Evolutionary conservation across 441 rosid species (phyloP).

Genomic region (Syzygium syzygioides): DNA sequence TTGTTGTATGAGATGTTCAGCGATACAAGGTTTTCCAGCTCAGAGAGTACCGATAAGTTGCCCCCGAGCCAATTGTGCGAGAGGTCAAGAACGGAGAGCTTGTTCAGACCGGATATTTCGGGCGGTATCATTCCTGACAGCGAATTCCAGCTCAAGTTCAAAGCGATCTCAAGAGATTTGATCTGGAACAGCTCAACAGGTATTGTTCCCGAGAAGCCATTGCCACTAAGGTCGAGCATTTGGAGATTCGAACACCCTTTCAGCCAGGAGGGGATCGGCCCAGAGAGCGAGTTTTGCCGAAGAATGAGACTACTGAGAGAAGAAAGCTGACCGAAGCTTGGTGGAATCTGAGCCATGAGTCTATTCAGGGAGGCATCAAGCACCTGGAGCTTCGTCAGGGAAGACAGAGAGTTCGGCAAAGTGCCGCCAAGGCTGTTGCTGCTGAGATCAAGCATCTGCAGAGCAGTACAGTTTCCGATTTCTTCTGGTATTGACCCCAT

Average conservation of each 20-base stretch:
- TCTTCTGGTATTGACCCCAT: constrained; percentile 6
- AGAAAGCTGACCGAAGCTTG: not conserved
- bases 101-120: constrained; percentile 6
- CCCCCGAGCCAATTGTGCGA: constrained; percentile 12
- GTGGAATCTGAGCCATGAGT: constrained; percentile 6
- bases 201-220: constrained; percentile 1
- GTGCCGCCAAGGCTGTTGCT: constrained; percentile 10
- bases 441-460: constrained; percentile 16
- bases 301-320: constrained; percentile 4
- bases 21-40: constrained; percentile 13
- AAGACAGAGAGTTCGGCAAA: constrained; percentile 13
- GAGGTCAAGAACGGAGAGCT: constrained; percentile 11
- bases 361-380: constrained; percentile 7
- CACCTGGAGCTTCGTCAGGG: constrained; percentile 13
- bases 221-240: constrained; percentile 15
- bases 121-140: constrained; percentile 4
- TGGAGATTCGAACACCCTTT: constrained; percentile 10
- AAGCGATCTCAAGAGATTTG: constrained; percentile 11
- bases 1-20: constrained; percentile 14
- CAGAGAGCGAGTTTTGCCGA: constrained; percentile 2
- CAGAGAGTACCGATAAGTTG: not conserved
- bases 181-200: constrained; percentile 6
- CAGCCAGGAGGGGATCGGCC: constrained; percentile 6
- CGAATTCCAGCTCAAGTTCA: constrained; percentile 11
- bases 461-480: constrained; percentile 12